Base-by-base conservation (phyloP, 345 rosid species). In the Fremontodendron californicum region DNA sequence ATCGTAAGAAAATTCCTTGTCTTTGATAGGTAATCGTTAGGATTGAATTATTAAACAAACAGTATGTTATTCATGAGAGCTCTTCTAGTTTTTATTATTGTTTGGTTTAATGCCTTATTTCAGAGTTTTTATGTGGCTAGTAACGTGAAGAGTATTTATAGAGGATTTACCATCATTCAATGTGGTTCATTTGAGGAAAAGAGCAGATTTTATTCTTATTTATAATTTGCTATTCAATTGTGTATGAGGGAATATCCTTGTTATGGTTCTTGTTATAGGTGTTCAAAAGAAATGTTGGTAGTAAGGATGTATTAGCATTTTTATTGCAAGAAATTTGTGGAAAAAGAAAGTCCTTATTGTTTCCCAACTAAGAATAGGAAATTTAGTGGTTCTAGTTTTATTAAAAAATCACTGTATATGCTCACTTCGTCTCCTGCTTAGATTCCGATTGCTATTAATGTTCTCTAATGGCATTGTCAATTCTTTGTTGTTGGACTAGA, bases 401-500 rank as follows among this genome's bases (percentile, higher is more conserved):
- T 21, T 54, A n/a, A 54, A 11, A 23, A 55, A 21, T 15, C 61
- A 23, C 23, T 55, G 15, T 3, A 9, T 23, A 21, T 55, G 31
- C 31, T 55, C 15, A 2, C 43, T 60, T 58, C 43, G 6, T n/a
- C n/a, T n/a, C n/a, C n/a, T n/a, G 69, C 21, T 19, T 35, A 18
- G 12, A 18, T 3, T 73, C 15, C 4, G 31, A n/a, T 48, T 71
- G 23, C 68, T 19, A 23, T 15, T 21, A 31, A 31, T 65, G 54
- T 73, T 62, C 27, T 25, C 70, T 71, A 19, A 74, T 78, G 78
- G 29, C 37, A 21, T 68, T 74, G n/a, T 82, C 49, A 52, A 74
- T 77, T 78, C 6, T 60, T n/a, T 46, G 29, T 75, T 73, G 31
- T 76, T 71, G 64, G 75, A 82, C 61, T 78, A 96, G 99, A 83